Evolutionary conservation across 2,329 filamentous ascomycete genomes (phyloP).

Genomic region (Aspergillus ochraceoroseus): DNA sequence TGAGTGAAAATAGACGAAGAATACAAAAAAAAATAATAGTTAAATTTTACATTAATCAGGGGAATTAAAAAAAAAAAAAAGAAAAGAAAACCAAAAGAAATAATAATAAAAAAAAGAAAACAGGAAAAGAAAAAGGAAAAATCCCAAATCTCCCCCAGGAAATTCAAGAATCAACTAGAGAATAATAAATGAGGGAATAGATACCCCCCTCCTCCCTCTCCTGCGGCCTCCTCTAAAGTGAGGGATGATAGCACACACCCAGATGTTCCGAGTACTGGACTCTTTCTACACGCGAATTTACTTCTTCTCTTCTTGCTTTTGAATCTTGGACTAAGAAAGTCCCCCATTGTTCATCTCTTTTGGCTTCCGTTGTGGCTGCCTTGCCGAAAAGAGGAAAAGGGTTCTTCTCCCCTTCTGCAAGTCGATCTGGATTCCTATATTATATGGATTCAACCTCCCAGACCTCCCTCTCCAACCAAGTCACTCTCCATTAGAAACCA

Average conservation of each 20-base stretch:
- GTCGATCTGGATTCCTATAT: conserved; percentile 5
- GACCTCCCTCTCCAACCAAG: conserved; percentile 3
- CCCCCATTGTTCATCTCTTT: conserved; percentile 2
- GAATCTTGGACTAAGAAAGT: no score
- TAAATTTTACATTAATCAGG: conserved; percentile 12
- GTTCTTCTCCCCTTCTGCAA: not conserved
- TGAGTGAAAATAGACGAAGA: not conserved
- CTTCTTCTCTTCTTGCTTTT: not conserved
- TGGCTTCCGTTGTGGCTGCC: no score
- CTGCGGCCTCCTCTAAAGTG: no score
- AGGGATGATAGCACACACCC: no score
- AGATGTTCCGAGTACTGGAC: no score
- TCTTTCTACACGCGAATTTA: not conserved
- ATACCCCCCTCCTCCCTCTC: no score
- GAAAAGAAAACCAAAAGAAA: conserved; percentile 6
- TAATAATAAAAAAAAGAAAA: conserved; percentile 4
- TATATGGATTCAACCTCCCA: conserved; percentile 11
- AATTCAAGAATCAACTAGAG: no score
- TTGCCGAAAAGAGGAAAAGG: conserved; percentile 16
- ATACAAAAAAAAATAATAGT: conserved; percentile 8
- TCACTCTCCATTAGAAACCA: conserved; percentile 7
- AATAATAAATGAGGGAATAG: no score
- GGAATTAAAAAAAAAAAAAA: conserved; percentile 14
- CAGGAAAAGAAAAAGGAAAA: not conserved
- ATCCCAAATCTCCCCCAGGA: not conserved